A percentile compares a stretch with the other conserved stretches of the same genome.
phyloP scores from a whole-genome alignment of 1,284 basidiomycete genomes.

The Neonothopanus nambi region DNA sequence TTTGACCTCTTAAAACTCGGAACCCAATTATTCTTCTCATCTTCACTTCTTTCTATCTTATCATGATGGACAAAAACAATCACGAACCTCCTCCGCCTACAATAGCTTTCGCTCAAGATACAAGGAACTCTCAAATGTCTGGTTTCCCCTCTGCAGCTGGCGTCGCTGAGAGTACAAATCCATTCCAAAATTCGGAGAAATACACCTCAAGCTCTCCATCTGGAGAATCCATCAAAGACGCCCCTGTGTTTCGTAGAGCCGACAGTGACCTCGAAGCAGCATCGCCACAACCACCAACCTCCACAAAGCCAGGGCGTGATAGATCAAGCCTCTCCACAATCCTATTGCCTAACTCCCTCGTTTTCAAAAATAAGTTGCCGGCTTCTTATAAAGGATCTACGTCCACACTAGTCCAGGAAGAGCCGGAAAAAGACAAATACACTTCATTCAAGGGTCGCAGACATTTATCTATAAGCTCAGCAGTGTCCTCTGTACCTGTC shows the following conservation, averaged over 20 bases:
- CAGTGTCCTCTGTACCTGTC: conserved; percentile 10
- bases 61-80: too few relatives aligned
- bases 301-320: conserved; percentile 2
- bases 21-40: not conserved
- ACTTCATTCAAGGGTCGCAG: conserved; percentile 9
- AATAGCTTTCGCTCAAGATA: conserved; percentile 31
- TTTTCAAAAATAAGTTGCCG: not conserved
- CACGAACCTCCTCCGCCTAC: conserved; percentile 68
- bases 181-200: not conserved
- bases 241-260: conserved; percentile 7
- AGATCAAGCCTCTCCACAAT: conserved; percentile 9
- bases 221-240: not conserved
- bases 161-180: not conserved
- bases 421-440: conserved; percentile 6
- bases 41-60: too few relatives aligned
- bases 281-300: not conserved
- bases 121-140: not conserved
- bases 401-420: conserved; percentile 7
- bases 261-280: conserved; percentile 17
- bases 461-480: conserved; percentile 11
- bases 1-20: not conserved
- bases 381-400: conserved; percentile 2
- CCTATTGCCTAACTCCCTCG: not conserved
- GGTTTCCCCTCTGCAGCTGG: too few relatives aligned
- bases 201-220: too few relatives aligned